Conservation (phyloP, 768 basidiomycete species). For the Mycena chlorophos region DNA sequence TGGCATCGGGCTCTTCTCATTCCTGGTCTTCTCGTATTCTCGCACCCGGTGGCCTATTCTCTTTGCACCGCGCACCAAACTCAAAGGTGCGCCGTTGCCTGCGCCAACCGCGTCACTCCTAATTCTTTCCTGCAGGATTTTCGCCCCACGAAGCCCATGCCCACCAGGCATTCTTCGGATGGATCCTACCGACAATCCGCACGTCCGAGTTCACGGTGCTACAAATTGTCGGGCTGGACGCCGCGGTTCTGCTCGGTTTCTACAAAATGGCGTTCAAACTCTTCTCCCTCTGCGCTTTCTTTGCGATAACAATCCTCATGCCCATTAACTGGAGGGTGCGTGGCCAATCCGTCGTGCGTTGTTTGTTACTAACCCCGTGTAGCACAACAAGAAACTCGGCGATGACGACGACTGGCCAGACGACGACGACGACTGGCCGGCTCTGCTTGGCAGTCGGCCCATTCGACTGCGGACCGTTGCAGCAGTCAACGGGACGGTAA, state of each 20-base stretch:
- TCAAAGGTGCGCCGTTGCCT: conserved; percentile 66
- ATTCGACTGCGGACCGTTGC: conserved; percentile 12
- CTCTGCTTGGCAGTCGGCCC: conserved; percentile 24
- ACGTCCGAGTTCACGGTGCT: conserved; percentile 92
- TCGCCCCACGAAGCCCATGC: conserved; percentile 92
- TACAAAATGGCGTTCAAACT: conserved; percentile 94
- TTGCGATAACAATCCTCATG: conserved; percentile 85
- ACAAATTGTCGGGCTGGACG: conserved; percentile 95
- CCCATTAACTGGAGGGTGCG: conserved; percentile 91
- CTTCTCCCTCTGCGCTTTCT: conserved; percentile 82
- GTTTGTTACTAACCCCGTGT: not conserved
- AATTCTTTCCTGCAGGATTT: conserved; percentile 56
- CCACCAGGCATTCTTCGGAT: conserved; percentile 87
- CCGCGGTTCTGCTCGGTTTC: conserved; percentile 94
- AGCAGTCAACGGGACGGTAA: conserved; percentile 27
- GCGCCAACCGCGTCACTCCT: conserved; percentile 9
- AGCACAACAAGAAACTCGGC: conserved; percentile 76
- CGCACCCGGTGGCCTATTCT: conserved; percentile 85
- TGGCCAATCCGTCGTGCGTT: conserved; percentile 11
- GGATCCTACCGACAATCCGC: conserved; percentile 90
- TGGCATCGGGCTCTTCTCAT: conserved; percentile 74
- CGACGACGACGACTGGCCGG: conserved; percentile 49
- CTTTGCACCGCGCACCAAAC: conserved; percentile 91
- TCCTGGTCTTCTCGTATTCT: conserved; percentile 86
- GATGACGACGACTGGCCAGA: conserved; percentile 53